Evolutionary conservation across 2,329 filamentous ascomycete genomes (phyloP), one percentile per base, ranked within the genome.

Genomic region (Fusarium miscanthi): DNA sequence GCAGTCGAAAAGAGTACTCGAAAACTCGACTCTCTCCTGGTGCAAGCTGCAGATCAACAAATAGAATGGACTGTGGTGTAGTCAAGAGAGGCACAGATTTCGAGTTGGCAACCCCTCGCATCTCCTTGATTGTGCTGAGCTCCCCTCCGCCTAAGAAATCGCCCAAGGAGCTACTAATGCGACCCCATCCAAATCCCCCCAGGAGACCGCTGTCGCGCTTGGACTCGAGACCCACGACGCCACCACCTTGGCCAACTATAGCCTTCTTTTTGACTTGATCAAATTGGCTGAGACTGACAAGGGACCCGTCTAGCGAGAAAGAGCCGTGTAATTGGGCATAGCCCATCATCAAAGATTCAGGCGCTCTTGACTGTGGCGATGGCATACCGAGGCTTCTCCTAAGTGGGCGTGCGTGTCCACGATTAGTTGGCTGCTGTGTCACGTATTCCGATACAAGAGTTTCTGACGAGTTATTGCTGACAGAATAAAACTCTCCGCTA

Each of bases 231-330:
- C 94, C 94, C 54, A 97, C 90, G 4, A 97, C 94, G 38, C 94
- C 94, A 46, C 94, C 94, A 40, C 93, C 94, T 77, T 97, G 94
- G 3, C 93, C 93, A 53, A 97, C 89, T 11, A 97, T 94, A 5
- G 93, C 95, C 82, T 97, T 98, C 66, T 95, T 89, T 81, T 99
- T 99, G 42, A 98, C 95, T 77, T 97, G 94, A 79, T 99, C 96
- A 77, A 99, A 99, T 0, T 93, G 93, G 1, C 90, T 90, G 42
- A 97, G 91, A 76, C 97, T 95, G 66, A 99, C 91, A 27, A 99
- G 84, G 3, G 96, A 97, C 1, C 94, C 94, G 78, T 99, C 96
- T 11, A 99, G 84, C 0, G 91, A 94, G 76, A 99, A 99, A 0
- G 93, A 95, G 8, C 96, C 96, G 81, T 94, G 93, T 5, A 98